A percentile compares a stretch with the other conserved stretches of the same genome.
Conservation (phyloP, 768 basidiomycete species). For the Pisolithus sp. region DNA sequence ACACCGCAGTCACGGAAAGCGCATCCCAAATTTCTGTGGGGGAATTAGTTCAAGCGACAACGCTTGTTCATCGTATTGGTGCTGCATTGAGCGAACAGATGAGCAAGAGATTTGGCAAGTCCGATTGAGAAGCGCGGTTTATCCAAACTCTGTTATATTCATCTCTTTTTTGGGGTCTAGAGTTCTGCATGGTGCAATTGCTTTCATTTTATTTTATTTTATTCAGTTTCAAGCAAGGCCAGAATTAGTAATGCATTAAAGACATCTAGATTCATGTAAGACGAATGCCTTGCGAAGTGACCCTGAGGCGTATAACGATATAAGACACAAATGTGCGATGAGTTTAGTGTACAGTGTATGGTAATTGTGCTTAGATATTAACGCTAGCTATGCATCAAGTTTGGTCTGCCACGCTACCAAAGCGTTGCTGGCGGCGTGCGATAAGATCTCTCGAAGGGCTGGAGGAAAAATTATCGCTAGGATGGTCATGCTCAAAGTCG, state of each 20-base stretch:
- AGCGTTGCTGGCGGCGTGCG: constrained; percentile 34
- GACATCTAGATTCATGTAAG: background rate
- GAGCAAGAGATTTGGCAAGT: constrained; percentile 27
- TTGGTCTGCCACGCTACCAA: constrained; percentile 10
- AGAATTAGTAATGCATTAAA: background rate
- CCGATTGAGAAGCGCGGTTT: constrained; percentile 1
- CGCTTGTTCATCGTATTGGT: constrained; percentile 41
- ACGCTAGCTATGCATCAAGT: background rate
- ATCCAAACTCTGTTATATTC: too few relatives aligned
- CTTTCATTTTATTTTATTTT: constrained; percentile 11
- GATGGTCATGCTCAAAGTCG: constrained; percentile 29
- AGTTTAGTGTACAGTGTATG: background rate
- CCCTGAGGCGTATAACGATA: too few relatives aligned
- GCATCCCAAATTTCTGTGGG: constrained; percentile 44
- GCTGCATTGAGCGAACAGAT: constrained; percentile 41
- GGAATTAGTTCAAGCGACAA: constrained; percentile 43
- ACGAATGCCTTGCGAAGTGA: too few relatives aligned
- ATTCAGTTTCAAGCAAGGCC: constrained; percentile 60
- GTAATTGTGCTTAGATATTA: background rate
- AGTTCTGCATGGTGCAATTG: constrained; percentile 29
- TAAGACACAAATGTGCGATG: background rate
- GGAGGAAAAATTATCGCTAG: constrained; percentile 39
- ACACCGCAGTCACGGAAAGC: constrained; percentile 35
- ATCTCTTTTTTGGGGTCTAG: too few relatives aligned
- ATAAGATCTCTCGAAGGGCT: constrained; percentile 46